A percentile compares a stretch with the other conserved stretches of the same genome.
phyloP scores from a whole-genome alignment of 805 yeast genomes.

The Metschnikowia noctiluminum region DNA sequence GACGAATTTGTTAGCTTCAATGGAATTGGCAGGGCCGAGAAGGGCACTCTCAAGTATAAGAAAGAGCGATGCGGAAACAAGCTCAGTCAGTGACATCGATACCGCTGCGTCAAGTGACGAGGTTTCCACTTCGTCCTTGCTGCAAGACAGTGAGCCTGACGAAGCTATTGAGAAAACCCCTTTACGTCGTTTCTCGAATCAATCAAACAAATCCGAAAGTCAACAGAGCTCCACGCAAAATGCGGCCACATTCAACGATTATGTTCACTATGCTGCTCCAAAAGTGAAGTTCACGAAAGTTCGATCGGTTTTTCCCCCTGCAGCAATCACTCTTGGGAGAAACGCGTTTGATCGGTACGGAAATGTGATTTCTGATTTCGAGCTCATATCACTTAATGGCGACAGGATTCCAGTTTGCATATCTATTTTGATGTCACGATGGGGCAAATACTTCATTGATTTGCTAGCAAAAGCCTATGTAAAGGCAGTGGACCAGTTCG shows the following conservation, averaged over 20 bases:
- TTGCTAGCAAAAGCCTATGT: slow-evolving; percentile 63
- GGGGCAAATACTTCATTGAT: slow-evolving; percentile 72
- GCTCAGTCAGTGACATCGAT: slow-evolving; percentile 12
- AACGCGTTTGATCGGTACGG: slow-evolving; percentile 70
- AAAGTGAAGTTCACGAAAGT: slow-evolving; percentile 62
- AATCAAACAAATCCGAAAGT: slow-evolving; percentile 20
- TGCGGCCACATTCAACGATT: slow-evolving; percentile 55
- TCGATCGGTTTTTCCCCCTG: slow-evolving; percentile 68
- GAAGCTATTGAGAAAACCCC: slow-evolving; percentile 20
- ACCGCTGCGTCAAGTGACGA: slow-evolving; percentile 15
- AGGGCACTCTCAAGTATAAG: slow-evolving; percentile 1
- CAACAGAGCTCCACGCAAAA: slow-evolving; percentile 13
- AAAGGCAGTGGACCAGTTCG: slow-evolving; percentile 46
- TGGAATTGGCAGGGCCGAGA: slow-evolving; percentile 34
- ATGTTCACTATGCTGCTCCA: slow-evolving; percentile 74
- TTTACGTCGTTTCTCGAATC: slow-evolving; percentile 20
- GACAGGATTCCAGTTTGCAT: slow-evolving; percentile 62
- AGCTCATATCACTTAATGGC: slow-evolving; percentile 67
- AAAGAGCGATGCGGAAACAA: slow-evolving; percentile 7
- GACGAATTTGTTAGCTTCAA: slow-evolving; percentile 46
- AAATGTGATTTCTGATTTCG: slow-evolving; percentile 64
- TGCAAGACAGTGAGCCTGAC: slow-evolving; percentile 14
- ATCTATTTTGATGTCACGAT: slow-evolving; percentile 60
- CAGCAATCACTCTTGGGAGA: slow-evolving; percentile 74
- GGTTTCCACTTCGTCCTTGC: slow-evolving; percentile 9